Evolutionary conservation across 2,329 filamentous ascomycete genomes (phyloP).

Genomic region (Beauveria sp.): DNA sequence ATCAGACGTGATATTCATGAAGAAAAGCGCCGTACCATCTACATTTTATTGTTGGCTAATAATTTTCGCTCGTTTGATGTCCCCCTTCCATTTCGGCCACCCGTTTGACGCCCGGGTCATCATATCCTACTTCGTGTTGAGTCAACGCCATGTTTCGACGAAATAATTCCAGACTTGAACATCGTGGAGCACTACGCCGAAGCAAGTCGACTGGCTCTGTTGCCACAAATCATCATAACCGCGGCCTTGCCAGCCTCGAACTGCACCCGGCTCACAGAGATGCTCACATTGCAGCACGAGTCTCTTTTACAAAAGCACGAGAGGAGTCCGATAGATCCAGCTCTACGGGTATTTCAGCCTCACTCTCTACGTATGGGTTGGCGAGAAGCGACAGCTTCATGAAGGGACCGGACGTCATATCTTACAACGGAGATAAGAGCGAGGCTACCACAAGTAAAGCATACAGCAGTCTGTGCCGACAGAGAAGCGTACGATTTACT

Average conservation of each 20-base stretch:
- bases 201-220: conserved; percentile 48
- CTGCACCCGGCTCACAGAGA: conserved; percentile 45
- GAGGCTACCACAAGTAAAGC: conserved; percentile 15
- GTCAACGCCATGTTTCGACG: conserved; percentile 37
- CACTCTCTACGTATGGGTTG: not conserved
- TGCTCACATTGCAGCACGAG: conserved; percentile 53
- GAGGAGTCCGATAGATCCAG: not conserved
- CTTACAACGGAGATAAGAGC: conserved; percentile 13
- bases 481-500: conserved; percentile 51
- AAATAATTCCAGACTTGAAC: conserved; percentile 36
- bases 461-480: conserved; percentile 27
- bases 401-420: conserved; percentile 13
- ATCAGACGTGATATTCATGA: not conserved
- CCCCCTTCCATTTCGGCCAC: not conserved
- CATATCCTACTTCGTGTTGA: not conserved
- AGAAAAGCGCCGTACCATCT: not conserved
- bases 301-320: conserved; percentile 49
- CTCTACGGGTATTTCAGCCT: not conserved
- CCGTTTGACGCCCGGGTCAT: not conserved
- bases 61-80: not conserved
- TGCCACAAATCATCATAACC: conserved; percentile 30
- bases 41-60: not conserved
- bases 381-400: conserved; percentile 17
- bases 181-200: conserved; percentile 35
- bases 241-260: conserved; percentile 39